These are phyloP conservation scores for Euryodendron excelsum DNA, from an alignment of 148 eudicot genomes.

Conservation along the genomic window DNA sequence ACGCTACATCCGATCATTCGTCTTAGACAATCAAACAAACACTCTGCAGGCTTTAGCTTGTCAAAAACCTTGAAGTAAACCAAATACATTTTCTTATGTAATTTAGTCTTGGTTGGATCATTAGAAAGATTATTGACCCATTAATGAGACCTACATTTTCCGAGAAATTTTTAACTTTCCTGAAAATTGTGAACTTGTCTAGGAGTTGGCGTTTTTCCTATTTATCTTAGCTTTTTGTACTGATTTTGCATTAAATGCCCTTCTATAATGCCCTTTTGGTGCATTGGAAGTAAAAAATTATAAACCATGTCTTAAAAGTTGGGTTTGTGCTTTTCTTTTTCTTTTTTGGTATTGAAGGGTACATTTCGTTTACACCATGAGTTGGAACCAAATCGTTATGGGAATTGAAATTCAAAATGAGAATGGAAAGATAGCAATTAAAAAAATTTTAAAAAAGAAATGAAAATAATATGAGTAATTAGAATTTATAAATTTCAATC, in stretches of 20 bases:
- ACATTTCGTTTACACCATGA: too few relatives aligned
- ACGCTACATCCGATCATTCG: background rate
- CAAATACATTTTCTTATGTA: background rate
- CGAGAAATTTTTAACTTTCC: background rate
- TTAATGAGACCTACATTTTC: background rate
- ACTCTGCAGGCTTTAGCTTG: constrained; percentile 34
- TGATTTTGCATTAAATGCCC: constrained; percentile 7
- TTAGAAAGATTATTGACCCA: constrained; percentile 1
- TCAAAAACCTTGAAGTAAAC: constrained; percentile 11
- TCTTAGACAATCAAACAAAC: constrained; percentile 10
- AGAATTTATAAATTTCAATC: too few relatives aligned
- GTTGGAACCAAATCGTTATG: too few relatives aligned
- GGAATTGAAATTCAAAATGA: too few relatives aligned
- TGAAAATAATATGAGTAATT: too few relatives aligned
- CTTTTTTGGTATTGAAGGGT: too few relatives aligned
- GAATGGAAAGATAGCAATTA: too few relatives aligned
- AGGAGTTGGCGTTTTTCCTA: constrained; percentile 11
- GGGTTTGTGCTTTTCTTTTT: too few relatives aligned
- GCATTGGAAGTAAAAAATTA: too few relatives aligned
- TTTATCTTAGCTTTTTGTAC: background rate
- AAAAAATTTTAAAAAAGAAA: too few relatives aligned
- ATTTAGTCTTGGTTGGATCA: background rate
- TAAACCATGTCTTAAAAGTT: too few relatives aligned
- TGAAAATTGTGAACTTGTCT: background rate
- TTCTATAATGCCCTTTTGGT: background rate